Conservation (phyloP, 768 basidiomycete genomes). For the Lentinula sp. region DNA sequence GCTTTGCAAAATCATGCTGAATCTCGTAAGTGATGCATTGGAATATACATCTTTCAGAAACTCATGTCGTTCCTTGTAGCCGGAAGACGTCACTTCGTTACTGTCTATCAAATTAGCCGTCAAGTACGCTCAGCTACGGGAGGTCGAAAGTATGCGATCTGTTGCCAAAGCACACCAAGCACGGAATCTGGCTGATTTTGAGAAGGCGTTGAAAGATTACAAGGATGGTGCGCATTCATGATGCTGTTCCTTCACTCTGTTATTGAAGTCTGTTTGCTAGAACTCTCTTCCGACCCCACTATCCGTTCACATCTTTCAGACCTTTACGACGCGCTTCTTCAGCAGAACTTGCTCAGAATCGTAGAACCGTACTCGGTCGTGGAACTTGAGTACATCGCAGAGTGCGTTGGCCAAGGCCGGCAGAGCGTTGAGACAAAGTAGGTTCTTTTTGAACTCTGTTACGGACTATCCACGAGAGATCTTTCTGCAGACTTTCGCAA, state of each 20-base stretch:
- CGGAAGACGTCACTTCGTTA: slow-evolving; percentile 89
- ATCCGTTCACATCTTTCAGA: slow-evolving; percentile 93
- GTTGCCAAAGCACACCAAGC: slow-evolving; percentile 93
- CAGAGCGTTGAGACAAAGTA: slow-evolving; percentile 91
- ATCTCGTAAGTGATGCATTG: slow-evolving; percentile 53
- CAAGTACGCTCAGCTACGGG: slow-evolving; percentile 81
- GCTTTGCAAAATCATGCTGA: slow-evolving; percentile 97
- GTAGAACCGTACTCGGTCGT: slow-evolving; percentile 95
- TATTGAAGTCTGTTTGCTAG: slow-evolving; percentile 30
- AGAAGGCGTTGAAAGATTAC: slow-evolving; percentile 82
- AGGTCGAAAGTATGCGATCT: slow-evolving; percentile 94
- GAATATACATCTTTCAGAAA: neutral
- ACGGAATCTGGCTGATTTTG: slow-evolving; percentile 84
- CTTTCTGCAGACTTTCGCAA: slow-evolving; percentile 68
- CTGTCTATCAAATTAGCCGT: slow-evolving; percentile 81
- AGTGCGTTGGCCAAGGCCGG: slow-evolving; percentile 77
- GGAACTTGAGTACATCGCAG: slow-evolving; percentile 87
- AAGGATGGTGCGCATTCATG: slow-evolving; percentile 50
- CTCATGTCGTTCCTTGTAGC: slow-evolving; percentile 36
- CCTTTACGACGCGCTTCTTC: slow-evolving; percentile 91
- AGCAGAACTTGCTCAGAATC: slow-evolving; percentile 92
- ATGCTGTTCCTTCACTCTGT: neutral
- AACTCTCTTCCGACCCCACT: slow-evolving; percentile 91
- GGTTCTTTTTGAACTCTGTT: slow-evolving; percentile 18
- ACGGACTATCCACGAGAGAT: neutral